Evolutionary conservation across 371 early-diverging fungal genomes (phyloP).

Genomic region (Synchytrium microbalum): DNA sequence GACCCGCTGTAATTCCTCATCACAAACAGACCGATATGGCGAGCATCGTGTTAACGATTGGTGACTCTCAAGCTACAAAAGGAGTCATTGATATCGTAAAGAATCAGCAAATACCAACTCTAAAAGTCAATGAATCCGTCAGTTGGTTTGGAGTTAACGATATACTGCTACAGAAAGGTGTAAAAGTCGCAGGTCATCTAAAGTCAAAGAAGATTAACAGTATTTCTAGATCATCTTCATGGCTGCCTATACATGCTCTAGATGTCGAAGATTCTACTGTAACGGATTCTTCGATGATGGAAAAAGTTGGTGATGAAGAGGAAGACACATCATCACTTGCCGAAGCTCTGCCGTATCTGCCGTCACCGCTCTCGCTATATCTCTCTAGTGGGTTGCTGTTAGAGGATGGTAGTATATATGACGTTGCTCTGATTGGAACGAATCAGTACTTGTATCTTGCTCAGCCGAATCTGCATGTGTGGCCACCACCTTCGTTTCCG

Average conservation of each 20-base stretch:
- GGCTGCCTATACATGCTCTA: constrained; percentile 9
- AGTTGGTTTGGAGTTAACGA: not conserved
- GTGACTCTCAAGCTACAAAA: constrained; percentile 18
- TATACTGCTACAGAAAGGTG: not conserved
- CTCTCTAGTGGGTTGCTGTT: not conserved
- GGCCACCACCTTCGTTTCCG: constrained; percentile 39
- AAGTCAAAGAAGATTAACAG: not conserved
- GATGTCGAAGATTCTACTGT: constrained; percentile 29
- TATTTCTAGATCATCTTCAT: not conserved
- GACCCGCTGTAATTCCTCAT: not conserved
- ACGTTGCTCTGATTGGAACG: constrained; percentile 23
- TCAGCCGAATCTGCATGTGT: constrained; percentile 32
- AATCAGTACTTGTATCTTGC: constrained; percentile 31
- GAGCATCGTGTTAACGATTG: not conserved
- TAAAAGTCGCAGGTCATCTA: not conserved
- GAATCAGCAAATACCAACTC: not conserved
- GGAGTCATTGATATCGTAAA: constrained; percentile 13
- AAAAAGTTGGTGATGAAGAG: constrained; percentile 19
- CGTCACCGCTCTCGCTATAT: constrained; percentile 8
- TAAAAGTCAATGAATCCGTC: not conserved
- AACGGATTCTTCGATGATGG: constrained; percentile 27
- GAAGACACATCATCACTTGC: constrained; percentile 49
- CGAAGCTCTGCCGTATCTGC: constrained; percentile 26
- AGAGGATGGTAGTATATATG: not conserved
- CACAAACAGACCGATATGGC: not conserved